A percentile compares a stretch with the other conserved stretches of the same genome.
Conservation (phyloP, 768 basidiomycete species). For the Gautieria morchelliformis region DNA sequence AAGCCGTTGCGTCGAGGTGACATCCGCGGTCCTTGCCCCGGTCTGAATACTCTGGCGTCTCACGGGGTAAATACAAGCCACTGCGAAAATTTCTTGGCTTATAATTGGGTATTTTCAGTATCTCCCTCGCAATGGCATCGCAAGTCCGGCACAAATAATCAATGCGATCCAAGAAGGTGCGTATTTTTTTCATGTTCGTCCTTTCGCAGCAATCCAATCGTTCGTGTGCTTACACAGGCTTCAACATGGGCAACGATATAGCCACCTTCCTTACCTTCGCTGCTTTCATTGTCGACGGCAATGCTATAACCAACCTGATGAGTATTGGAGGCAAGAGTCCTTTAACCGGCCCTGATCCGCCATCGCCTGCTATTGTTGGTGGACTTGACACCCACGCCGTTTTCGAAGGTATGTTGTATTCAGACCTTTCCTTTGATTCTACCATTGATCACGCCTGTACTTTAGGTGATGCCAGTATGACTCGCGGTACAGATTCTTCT, state of each 20-base stretch:
- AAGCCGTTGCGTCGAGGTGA: neutral
- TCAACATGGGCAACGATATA: constrained; percentile 5
- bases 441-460: neutral
- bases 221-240: neutral
- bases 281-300: constrained; percentile 5
- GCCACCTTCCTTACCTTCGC: constrained; percentile 2
- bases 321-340: constrained; percentile 2
- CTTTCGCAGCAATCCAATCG: too few relatives aligned
- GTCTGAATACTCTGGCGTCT: constrained; percentile 7
- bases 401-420: constrained; percentile 1
- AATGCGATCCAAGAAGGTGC: constrained; percentile 5
- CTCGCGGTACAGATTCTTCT: neutral
- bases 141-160: constrained; percentile 5
- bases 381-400: constrained; percentile 4
- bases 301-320: constrained; percentile 5
- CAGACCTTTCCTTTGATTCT: neutral
- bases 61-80: neutral
- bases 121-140: constrained; percentile 4
- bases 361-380: neutral
- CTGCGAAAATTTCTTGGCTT: neutral
- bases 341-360: neutral
- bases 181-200: neutral
- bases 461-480: constrained; percentile 8
- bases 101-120: neutral
- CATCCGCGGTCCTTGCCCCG: constrained; percentile 7